Evolutionary conservation across 805 yeast genomes (phyloP).

Genomic region (Metschnikowia vanudenii): DNA sequence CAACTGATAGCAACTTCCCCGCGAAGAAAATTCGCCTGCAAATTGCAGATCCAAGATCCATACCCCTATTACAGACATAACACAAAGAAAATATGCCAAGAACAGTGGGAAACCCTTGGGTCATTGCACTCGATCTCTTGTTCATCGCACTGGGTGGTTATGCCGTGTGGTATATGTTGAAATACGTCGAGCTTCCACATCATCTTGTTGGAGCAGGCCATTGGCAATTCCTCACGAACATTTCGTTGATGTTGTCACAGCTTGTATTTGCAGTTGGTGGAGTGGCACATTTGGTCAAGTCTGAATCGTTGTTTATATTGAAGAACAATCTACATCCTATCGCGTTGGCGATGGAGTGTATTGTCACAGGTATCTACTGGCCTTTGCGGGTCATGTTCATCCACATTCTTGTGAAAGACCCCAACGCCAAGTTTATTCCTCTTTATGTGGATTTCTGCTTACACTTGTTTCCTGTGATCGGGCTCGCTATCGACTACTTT

Average conservation of each 20-base stretch:
- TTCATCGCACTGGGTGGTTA: conserved; percentile 30
- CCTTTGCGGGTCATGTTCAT: conserved; percentile 54
- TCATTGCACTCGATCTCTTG: conserved; percentile 23
- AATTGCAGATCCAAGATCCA: neutral
- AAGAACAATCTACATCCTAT: conserved; percentile 51
- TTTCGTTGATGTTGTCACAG: conserved; percentile 52
- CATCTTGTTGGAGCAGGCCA: conserved; percentile 58
- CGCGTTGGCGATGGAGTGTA: conserved; percentile 55
- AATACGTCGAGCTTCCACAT: conserved; percentile 43
- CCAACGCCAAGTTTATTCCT: conserved; percentile 40
- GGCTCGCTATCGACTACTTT: conserved; percentile 55
- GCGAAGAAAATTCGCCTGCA: neutral
- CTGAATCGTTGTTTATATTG: conserved; percentile 25
- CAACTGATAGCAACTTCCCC: conserved; percentile 1
- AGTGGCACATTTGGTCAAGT: conserved; percentile 31
- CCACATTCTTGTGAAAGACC: conserved; percentile 44
- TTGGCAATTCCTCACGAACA: conserved; percentile 68
- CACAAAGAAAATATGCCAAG: conserved; percentile 13
- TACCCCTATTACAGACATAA: neutral
- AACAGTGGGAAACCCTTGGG: conserved; percentile 31
- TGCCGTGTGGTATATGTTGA: conserved; percentile 25
- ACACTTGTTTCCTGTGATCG: conserved; percentile 57
- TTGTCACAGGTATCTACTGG: conserved; percentile 71
- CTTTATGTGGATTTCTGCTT: conserved; percentile 52
- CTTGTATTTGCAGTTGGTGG: conserved; percentile 41